Conservation (phyloP, 2,329 filamentous ascomycete genomes). For the Albifimbria verrucaria region DNA sequence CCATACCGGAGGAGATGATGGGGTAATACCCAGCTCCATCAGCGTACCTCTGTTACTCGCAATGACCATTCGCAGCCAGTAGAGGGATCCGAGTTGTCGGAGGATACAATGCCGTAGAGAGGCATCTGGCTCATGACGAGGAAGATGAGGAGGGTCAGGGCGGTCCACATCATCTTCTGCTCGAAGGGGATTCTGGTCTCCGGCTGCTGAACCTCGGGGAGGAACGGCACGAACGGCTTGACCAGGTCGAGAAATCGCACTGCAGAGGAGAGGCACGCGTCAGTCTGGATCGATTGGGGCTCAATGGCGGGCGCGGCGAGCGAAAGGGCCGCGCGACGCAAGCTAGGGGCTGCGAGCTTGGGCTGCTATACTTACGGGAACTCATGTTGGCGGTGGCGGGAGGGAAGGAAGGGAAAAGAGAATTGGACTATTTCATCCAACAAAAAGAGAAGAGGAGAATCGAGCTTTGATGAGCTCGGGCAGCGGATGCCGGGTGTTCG, state of each 20-base stretch:
- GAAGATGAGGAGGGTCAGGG: conserved; percentile 94
- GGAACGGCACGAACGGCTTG: conserved; percentile 99
- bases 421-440: conserved; percentile 39
- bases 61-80: conserved; percentile 99
- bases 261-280: conserved; percentile 35
- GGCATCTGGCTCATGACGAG: conserved; percentile 99
- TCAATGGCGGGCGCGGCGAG: conserved; percentile 21
- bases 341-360: conserved; percentile 12
- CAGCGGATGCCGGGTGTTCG: conserved; percentile 25
- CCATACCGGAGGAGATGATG: conserved; percentile 99
- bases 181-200: conserved; percentile 99
- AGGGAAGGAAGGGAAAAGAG: conserved; percentile 28
- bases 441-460: conserved; percentile 26
- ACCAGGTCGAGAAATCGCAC: conserved; percentile 99
- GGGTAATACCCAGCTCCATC: conserved; percentile 96
- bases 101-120: conserved; percentile 97
- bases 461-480: conserved; percentile 36
- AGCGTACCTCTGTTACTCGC: conserved; percentile 95
- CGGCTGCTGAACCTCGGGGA: conserved; percentile 97
- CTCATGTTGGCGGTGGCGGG: conserved; percentile 46
- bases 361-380: conserved; percentile 45
- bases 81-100: conserved; percentile 97
- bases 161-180: conserved; percentile 96
- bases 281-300: conserved; percentile 15
- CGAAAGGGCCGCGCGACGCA: conserved; percentile 1